Evolutionary conservation across 140 eudicot genomes (phyloP).

Genomic region (Erigeron philadelphicus): DNA sequence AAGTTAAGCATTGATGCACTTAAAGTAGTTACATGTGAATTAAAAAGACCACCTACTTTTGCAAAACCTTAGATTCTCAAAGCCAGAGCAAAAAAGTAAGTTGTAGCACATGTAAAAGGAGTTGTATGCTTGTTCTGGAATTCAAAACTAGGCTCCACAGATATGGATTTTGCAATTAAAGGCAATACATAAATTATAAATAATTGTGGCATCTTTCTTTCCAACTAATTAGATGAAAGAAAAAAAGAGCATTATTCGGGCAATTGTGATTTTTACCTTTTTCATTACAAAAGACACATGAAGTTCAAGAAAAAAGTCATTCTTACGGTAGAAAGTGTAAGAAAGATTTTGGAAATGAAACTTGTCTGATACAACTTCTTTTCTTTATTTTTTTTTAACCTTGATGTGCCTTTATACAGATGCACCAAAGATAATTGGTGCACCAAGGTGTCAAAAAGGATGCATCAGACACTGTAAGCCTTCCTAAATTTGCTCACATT

Average conservation of each 20-base stretch:
- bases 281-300: neutral
- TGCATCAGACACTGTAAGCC: too few relatives aligned
- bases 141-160: neutral
- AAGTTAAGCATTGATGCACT: constrained; percentile 3
- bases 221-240: neutral
- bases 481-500: too few relatives aligned
- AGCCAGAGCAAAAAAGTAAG: neutral
- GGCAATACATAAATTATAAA: neutral
- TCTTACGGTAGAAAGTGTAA: too few relatives aligned
- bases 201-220: neutral
- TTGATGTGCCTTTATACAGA: too few relatives aligned
- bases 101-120: neutral
- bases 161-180: neutral
- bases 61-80: neutral
- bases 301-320: too few relatives aligned
- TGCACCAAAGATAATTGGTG: too few relatives aligned
- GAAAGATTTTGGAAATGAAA: too few relatives aligned
- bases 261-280: neutral
- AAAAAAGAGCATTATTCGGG: neutral
- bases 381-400: too few relatives aligned
- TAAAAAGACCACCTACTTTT: constrained; percentile 5
- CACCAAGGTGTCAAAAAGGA: too few relatives aligned
- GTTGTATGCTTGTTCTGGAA: neutral
- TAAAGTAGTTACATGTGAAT: constrained; percentile 11
- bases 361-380: too few relatives aligned